Conservation (phyloP, 148 eudicot genomes). For the Salicornia ramosissima region DNA sequence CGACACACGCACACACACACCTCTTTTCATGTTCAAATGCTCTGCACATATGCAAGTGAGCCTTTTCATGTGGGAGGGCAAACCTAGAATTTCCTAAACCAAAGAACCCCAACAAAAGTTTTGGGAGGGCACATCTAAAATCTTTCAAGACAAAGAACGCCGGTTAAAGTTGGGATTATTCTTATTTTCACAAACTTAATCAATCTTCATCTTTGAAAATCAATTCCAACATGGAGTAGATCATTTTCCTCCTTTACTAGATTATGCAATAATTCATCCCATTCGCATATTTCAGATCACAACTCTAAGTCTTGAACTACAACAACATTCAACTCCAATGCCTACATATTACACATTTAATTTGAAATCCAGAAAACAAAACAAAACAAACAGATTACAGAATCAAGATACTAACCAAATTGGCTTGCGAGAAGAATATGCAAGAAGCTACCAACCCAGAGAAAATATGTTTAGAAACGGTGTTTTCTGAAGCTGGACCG, state of each 20-base stretch:
- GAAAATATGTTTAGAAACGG: constrained; percentile 43
- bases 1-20: background rate
- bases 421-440: constrained; percentile 55
- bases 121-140: background rate
- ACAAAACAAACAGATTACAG: background rate
- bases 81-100: too few relatives aligned
- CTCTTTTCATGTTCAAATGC: background rate
- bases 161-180: background rate
- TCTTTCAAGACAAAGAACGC: too few relatives aligned
- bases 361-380: background rate
- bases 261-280: background rate
- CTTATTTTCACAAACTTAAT: background rate
- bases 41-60: background rate
- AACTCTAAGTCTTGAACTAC: background rate
- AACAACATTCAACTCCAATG: background rate
- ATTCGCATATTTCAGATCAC: background rate
- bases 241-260: background rate
- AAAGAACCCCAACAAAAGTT: background rate
- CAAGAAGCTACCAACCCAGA: constrained; percentile 74
- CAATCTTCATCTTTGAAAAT: background rate
- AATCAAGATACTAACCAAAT: constrained; percentile 49
- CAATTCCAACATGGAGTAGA: background rate
- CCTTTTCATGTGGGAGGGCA: background rate
- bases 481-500: constrained; percentile 29
- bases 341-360: background rate